Base-by-base conservation (phyloP, 208 protist genomes). In the Wallacemonas sp. region DNA sequence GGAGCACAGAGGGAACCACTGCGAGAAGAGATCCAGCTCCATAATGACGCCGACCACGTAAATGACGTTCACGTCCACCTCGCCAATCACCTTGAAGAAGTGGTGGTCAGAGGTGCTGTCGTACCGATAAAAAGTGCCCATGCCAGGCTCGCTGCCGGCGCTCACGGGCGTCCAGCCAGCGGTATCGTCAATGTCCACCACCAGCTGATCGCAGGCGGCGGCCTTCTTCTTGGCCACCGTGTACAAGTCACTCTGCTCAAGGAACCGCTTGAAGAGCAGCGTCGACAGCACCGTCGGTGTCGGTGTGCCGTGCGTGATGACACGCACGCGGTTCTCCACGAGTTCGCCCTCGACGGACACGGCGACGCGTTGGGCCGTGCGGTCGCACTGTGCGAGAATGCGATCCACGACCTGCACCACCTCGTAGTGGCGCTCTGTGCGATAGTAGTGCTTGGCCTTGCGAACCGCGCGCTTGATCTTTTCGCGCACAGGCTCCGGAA, bases 1-100 rank as follows among this genome's bases (percentile, higher is more conserved):
- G 45, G 29, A 8, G 71, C 79, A 89, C 57, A 82, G 70, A 3
- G 76, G 77, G 64, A 86, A 82, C 77, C 73, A 89, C 61, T 81
- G 65, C 36, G 69, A 71, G 71, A 74, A 89, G 57, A 89, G 72
- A 48, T 85, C 72, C 11, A 87, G 70, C 74, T 89, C 80, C 65
- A 87, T 68, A 23, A 87, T 70, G 26, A 79, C 72, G 49, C 77
- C 61, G 57, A 66, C 64, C 11, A 80, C 49, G 65, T 79, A 81
- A 25, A 86, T 46, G 23, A 74, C 59, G 29, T 68, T 79, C 45
- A 79, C 76, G 0, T 70, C 49, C 1, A 87, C 55, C 8, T 65
- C 72, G 25, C 70, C 74, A 23, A 75, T 72, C 31, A 84, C 82
- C 45, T 86, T 82, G 44, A 86, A 88, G 70, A 75, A 76, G 68